Base-by-base conservation (phyloP, 169 alveolate genomes). In the Toxoplasma gondii region DNA sequence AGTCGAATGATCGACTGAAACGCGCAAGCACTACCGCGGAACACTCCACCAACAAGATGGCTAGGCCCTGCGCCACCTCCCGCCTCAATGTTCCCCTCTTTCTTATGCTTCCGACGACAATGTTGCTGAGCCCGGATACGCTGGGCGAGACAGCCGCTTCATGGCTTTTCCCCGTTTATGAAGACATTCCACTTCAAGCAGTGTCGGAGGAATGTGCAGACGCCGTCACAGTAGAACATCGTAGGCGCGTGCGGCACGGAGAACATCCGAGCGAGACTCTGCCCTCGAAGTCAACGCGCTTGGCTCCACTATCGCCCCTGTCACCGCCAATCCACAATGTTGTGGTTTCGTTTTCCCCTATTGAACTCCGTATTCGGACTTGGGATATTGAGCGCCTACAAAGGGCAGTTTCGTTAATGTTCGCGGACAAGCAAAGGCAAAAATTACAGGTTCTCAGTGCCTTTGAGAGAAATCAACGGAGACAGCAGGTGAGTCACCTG, bases 271-370 rank as follows among this genome's bases (percentile, higher is more conserved):
- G 29, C 24, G 74, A 64, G 74, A 64, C 74, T 1, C 31, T 10
- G 29, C 34, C 34, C 31, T 16, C 22, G 34, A 64, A 31, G n/a
- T 64, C 74, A 64, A 64, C 34, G 29, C 74, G 22, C 29, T 16
- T 64, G 74, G 29, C 29, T 19, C 58, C 22, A 49, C 34, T 54
- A 49, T n/a, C 53, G 4, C 92, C 92, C 31, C 43, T 86, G 39
- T 86, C 92, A 12, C 92, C 92, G 24, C 92, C 92, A 29, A 12
- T 27, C 44, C 92, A 49, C 80, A 86, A 36, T 34, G 49, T 86
- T 34, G 36, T 41, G 38, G 49, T 86, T 49, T 41, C 80, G 43
- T 19, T 86, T 44, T 86, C 92, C 27, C 92, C 92, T 24, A 34
- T 49, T 24, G 70, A 49, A 17, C 64, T 44, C 7, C 31, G 64